phyloP scores from a whole-genome alignment of 1,284 basidiomycete genomes.

The Cystobasidiaceae sp. region DNA sequence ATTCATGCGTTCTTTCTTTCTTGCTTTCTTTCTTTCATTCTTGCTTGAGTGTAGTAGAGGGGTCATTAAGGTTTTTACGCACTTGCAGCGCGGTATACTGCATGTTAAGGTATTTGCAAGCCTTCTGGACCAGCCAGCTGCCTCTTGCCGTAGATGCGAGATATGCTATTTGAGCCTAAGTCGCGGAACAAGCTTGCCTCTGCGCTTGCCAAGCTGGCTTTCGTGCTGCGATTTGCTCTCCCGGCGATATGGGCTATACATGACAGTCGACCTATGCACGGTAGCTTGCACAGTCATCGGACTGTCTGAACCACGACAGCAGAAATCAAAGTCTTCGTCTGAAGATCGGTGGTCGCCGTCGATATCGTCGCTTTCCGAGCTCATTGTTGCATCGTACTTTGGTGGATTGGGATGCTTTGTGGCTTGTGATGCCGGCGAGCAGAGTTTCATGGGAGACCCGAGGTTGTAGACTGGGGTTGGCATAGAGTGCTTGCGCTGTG shows the following conservation, averaged over 20 bases:
- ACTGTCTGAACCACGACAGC: slow-evolving; percentile 27
- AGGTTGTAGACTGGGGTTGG: background rate
- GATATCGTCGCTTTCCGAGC: no score
- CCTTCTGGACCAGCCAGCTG: no score
- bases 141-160: no score
- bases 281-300: background rate
- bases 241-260: background rate
- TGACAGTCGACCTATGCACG: background rate
- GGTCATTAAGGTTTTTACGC: no score
- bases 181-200: slow-evolving; percentile 3
- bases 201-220: slow-evolving; percentile 15
- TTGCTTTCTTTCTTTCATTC: no score
- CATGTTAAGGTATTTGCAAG: no score
- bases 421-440: background rate
- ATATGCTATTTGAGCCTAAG: slow-evolving; percentile 4
- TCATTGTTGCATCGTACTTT: background rate
- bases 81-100: no score
- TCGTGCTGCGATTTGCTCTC: background rate
- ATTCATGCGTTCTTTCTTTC: no score
- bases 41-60: no score
- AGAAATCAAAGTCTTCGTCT: slow-evolving; percentile 29
- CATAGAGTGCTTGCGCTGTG: background rate
- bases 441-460: background rate
- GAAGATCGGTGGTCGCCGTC: no score
- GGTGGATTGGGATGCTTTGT: background rate